A percentile compares a stretch with the other conserved stretches of the same genome.
Conservation (phyloP, 805 yeast species). For the Metschnikowia matae region DNA sequence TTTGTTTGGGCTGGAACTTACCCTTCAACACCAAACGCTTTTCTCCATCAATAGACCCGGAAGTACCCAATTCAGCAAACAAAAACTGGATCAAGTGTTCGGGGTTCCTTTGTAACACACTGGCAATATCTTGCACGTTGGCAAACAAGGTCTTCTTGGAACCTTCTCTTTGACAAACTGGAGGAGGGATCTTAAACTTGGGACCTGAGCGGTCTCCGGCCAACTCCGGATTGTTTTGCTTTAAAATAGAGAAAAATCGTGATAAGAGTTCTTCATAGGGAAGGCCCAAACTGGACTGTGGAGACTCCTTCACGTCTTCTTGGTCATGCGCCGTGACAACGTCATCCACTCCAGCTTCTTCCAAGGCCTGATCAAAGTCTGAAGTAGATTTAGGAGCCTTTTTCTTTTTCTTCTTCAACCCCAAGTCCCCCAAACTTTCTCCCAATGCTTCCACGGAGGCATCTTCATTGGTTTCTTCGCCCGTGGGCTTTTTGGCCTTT, state of each 20-base stretch:
- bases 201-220: constrained; percentile 94
- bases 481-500: constrained; percentile 11
- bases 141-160: constrained; percentile 93
- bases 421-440: constrained; percentile 37
- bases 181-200: constrained; percentile 96
- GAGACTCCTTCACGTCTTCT: constrained; percentile 17
- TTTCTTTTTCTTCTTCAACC: constrained; percentile 75
- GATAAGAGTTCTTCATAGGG: constrained; percentile 74
- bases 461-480: constrained; percentile 21
- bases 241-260: constrained; percentile 81
- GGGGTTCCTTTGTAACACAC: constrained; percentile 91
- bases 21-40: constrained; percentile 96
- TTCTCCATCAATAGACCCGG: constrained; percentile 98
- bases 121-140: constrained; percentile 91
- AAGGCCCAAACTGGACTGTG: constrained; percentile 48
- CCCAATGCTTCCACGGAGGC: constrained; percentile 29
- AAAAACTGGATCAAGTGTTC: constrained; percentile 95
- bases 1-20: constrained; percentile 95
- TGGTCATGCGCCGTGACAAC: constrained; percentile 23
- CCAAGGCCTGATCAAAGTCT: constrained; percentile 86
- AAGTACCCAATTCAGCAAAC: constrained; percentile 98
- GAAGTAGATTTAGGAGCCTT: constrained; percentile 53
- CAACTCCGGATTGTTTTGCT: constrained; percentile 93
- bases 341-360: constrained; percentile 80
- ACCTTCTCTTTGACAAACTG: constrained; percentile 95